Base-by-base conservation (phyloP, 306 rosid species). In the Herpetospermum pedunculosum region DNA sequence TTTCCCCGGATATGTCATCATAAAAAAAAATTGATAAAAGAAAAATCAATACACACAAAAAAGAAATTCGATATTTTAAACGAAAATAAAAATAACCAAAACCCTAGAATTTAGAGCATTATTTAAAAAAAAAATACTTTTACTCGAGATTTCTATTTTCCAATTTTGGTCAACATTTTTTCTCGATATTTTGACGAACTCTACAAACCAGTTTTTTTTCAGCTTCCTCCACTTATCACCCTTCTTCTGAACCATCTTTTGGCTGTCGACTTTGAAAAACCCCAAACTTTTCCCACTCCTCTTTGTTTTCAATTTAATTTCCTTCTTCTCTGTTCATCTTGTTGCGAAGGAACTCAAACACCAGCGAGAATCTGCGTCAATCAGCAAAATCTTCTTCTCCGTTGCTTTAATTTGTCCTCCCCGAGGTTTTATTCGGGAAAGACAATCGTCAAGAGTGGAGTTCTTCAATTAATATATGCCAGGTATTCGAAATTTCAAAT, bases 111-210 rank as follows among this genome's bases (percentile, higher is more conserved):
- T 32, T 60, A 60, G 25, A 60, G 62, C 14, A 16, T 15, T 41
- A 2, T 9, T 43, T 2, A 50, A 48, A 4, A 15, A 13, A 13
- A 46, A 14, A 4, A 49, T 23, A 28, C 4, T 15, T 32, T 30
- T 60, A 23, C 2, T 53, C 9, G 29, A 32, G 41, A 16, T 34
- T 62, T 62, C 25, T 13, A 23, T 40, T 41, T 41, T 68, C 53
- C 23, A 21, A 23, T 67, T 43, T 68, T 40, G 52, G 73, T 68
- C 73, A 68, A 68, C 53, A 40, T 40, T 68, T 65, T 68, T 41
- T 68, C 73, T 68, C 73, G 73, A 68, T 67, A 68, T 41, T 68
- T 68, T 68, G 73, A 68, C 72, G 49, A 21, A 37, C 73, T 68
- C 19, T 25, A 2, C 35, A 43, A 68, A 68, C 73, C 50, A 68